A percentile compares a stretch with the other conserved stretches of the same genome.
These are phyloP conservation scores for Cinnamomum chago DNA, from an alignment of 164 flowering plant species.

Conservation along the genomic window DNA sequence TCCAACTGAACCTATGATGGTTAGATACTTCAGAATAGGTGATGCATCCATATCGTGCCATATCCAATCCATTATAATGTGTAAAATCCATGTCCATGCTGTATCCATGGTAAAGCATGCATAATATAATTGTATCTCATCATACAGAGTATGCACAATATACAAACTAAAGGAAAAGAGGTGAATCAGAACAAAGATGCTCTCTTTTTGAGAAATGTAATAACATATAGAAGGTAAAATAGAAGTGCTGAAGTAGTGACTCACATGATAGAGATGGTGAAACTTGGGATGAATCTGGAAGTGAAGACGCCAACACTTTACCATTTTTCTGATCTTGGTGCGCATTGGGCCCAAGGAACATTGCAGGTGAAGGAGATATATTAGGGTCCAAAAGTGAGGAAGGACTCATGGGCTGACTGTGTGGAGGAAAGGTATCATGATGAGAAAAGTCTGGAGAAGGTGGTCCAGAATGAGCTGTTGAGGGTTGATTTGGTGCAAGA, in stretches of 20 bases:
- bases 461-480: conserved; percentile 8
- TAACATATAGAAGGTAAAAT: background rate
- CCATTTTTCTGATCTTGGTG: conserved; percentile 10
- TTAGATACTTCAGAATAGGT: too few species aligned
- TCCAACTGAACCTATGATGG: background rate
- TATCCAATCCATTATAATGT: too few species aligned
- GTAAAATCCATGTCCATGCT: background rate
- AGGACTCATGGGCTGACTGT: conserved; percentile 18
- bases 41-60: too few species aligned
- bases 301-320: conserved; percentile 20
- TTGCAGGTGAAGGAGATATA: conserved; percentile 32
- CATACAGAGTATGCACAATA: background rate
- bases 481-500: background rate
- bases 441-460: conserved; percentile 16
- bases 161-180: background rate
- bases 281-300: conserved; percentile 23
- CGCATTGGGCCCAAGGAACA: conserved; percentile 24
- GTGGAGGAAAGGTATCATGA: conserved; percentile 10
- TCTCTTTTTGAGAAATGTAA: background rate
- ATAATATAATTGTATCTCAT: too few species aligned
- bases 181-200: background rate
- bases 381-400: conserved; percentile 19
- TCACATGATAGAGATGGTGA: conserved; percentile 37
- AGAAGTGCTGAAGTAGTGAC: conserved; percentile 13
- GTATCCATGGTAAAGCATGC: background rate